phyloP scores from a whole-genome alignment of 441 rosid genomes.

The Populus tomentosa region DNA sequence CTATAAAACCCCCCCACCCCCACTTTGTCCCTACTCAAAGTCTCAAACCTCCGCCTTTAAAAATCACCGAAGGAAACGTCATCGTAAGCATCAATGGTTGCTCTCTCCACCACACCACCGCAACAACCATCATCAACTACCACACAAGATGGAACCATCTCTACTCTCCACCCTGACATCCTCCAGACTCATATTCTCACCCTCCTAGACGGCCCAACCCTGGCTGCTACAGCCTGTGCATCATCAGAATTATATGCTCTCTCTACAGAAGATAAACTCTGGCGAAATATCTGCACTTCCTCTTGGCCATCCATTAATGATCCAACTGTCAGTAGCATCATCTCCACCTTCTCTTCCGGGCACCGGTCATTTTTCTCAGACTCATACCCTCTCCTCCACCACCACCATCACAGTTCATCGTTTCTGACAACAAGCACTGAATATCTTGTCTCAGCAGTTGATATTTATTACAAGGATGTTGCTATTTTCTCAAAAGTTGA shows the following conservation, averaged over 20 bases:
- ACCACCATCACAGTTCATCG: conserved; percentile 6
- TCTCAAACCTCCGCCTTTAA: too few relatives aligned
- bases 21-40: neutral
- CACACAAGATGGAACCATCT: conserved; percentile 11
- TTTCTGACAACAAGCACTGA: neutral
- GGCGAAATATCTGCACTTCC: conserved; percentile 47
- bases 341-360: conserved; percentile 52
- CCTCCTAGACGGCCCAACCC: conserved; percentile 72
- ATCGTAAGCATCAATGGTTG: neutral
- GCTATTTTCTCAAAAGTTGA: conserved; percentile 48
- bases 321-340: conserved; percentile 29
- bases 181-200: conserved; percentile 56
- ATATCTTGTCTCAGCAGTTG: conserved; percentile 64
- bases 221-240: conserved; percentile 51
- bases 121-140: neutral
- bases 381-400: conserved; percentile 45
- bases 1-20: neutral
- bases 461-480: conserved; percentile 39
- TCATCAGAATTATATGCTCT: conserved; percentile 50
- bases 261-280: conserved; percentile 47
- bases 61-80: neutral
- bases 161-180: conserved; percentile 51
- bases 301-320: conserved; percentile 63
- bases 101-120: neutral
- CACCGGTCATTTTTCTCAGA: conserved; percentile 76